phyloP scores from a whole-genome alignment of 805 yeast genomes.

The Pichia cephalocereana region DNA sequence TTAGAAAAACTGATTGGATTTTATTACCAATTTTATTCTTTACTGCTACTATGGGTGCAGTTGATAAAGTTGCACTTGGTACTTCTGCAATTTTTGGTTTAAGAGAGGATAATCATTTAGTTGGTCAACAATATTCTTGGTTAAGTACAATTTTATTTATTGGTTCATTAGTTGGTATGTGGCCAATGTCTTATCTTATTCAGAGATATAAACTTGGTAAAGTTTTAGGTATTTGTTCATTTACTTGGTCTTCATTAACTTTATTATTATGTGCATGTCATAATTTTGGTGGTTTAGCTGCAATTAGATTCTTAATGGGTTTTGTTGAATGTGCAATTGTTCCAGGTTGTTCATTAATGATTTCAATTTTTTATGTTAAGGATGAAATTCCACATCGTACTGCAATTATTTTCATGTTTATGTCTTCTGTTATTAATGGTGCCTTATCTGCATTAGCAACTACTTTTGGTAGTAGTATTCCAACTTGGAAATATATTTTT shows the following conservation, averaged over 20 bases:
- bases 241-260: slow-evolving; percentile 1
- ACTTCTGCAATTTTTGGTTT: slow-evolving; percentile 18
- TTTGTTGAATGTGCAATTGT: slow-evolving; percentile 22
- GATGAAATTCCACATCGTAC: slow-evolving; percentile 12
- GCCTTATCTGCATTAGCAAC: slow-evolving; percentile 15
- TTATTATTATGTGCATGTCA: slow-evolving; percentile 1
- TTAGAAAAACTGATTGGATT: slow-evolving; percentile 31
- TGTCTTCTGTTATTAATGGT: slow-evolving; percentile 24
- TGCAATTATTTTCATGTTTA: slow-evolving; percentile 3
- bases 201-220: slow-evolving; percentile 2
- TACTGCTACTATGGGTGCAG: slow-evolving; percentile 5
- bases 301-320: slow-evolving; percentile 41
- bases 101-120: slow-evolving; percentile 16
- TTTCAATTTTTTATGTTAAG: slow-evolving; percentile 12
- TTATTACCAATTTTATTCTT: slow-evolving; percentile 23
- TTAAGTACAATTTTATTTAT: slow-evolving; percentile 25
- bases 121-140: slow-evolving; percentile 23
- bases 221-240: slow-evolving; percentile 1
- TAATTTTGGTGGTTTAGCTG: slow-evolving; percentile 28
- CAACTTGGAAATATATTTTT: slow-evolving; percentile 9
- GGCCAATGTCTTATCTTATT: slow-evolving; percentile 46
- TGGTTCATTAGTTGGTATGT: slow-evolving; percentile 33
- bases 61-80: slow-evolving; percentile 4
- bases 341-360: slow-evolving; percentile 11
- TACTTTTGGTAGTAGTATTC: slow-evolving; percentile 8